A percentile compares a stretch with the other conserved stretches of the same genome.
These are phyloP conservation scores for Calonectria pseudoturangicola DNA, from an alignment of 2,329 filamentous ascomycete genomes.

Conservation along the genomic window DNA sequence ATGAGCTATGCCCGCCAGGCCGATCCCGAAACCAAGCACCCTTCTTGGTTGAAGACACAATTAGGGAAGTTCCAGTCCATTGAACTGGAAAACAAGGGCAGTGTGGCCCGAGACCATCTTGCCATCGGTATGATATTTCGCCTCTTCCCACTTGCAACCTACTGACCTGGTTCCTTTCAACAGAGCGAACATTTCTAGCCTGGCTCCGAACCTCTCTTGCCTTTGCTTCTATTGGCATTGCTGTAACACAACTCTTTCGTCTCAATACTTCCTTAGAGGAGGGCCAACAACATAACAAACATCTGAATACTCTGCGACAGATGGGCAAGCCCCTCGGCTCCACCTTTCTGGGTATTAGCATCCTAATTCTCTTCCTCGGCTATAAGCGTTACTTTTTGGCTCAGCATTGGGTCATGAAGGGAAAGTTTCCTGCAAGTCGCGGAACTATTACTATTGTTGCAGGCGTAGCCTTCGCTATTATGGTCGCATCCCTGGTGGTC, in stretches of 20 bases:
- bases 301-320: slow-evolving; percentile 70
- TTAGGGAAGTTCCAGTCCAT: slow-evolving; percentile 74
- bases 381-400: slow-evolving; percentile 87
- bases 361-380: slow-evolving; percentile 83
- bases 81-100: slow-evolving; percentile 90
- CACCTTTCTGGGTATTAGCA: slow-evolving; percentile 84
- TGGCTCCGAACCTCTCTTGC: slow-evolving; percentile 89
- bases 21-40: slow-evolving; percentile 49
- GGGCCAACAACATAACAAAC: slow-evolving; percentile 57
- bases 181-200: slow-evolving; percentile 89
- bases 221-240: slow-evolving; percentile 89
- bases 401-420: slow-evolving; percentile 86
- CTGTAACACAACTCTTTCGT: slow-evolving; percentile 89
- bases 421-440: slow-evolving; percentile 87
- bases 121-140: slow-evolving; percentile 77
- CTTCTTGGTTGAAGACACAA: slow-evolving; percentile 71
- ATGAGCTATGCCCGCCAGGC: slow-evolving; percentile 44
- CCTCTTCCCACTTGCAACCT: background rate
- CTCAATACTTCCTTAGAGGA: slow-evolving; percentile 80
- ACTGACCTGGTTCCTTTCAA: slow-evolving; percentile 30
- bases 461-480: slow-evolving; percentile 77
- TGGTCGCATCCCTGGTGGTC: slow-evolving; percentile 76
- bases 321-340: slow-evolving; percentile 85
- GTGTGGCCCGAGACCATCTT: slow-evolving; percentile 87
- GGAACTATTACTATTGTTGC: slow-evolving; percentile 84